Percentiles rank a stretch among this genome's conserved stretches.
These are phyloP conservation scores for Starmerella vitae DNA, from an alignment of 805 yeast species.

Conservation along the genomic window DNA sequence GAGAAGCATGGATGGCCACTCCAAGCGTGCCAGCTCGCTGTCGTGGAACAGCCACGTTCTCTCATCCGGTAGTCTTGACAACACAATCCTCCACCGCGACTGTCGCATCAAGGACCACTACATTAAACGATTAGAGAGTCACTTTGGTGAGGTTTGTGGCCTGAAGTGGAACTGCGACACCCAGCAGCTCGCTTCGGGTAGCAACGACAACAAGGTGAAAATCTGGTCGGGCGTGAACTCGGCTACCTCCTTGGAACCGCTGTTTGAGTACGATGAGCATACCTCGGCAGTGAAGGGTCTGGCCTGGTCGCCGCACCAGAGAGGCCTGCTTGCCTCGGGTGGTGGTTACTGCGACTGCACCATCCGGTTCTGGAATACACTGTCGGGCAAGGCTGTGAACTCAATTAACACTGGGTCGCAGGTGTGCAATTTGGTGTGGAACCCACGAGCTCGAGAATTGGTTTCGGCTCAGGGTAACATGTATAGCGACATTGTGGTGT, in stretches of 20 bases:
- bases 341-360: conserved; percentile 93
- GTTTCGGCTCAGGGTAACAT: conserved; percentile 94
- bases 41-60: conserved; percentile 91
- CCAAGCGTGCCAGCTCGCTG: conserved; percentile 67
- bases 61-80: conserved; percentile 77
- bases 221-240: conserved; percentile 70
- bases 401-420: conserved; percentile 94
- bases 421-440: conserved; percentile 90
- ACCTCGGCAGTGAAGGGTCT: conserved; percentile 93
- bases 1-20: conserved; percentile 86
- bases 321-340: conserved; percentile 87
- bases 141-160: conserved; percentile 93
- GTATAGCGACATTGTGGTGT: conserved; percentile 74
- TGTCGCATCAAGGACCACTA: conserved; percentile 78
- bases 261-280: conserved; percentile 66
- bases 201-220: conserved; percentile 75
- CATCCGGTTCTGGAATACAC: conserved; percentile 84
- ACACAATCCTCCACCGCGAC: conserved; percentile 75
- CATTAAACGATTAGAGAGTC: conserved; percentile 55
- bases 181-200: conserved; percentile 87
- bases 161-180: conserved; percentile 85
- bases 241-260: conserved; percentile 35
- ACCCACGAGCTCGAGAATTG: conserved; percentile 77
- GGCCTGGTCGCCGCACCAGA: conserved; percentile 95
- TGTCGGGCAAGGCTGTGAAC: conserved; percentile 55